A percentile compares a stretch with the other conserved stretches of the same genome.
Conservation (phyloP, 805 yeast species). For the Torulaspora indica region DNA sequence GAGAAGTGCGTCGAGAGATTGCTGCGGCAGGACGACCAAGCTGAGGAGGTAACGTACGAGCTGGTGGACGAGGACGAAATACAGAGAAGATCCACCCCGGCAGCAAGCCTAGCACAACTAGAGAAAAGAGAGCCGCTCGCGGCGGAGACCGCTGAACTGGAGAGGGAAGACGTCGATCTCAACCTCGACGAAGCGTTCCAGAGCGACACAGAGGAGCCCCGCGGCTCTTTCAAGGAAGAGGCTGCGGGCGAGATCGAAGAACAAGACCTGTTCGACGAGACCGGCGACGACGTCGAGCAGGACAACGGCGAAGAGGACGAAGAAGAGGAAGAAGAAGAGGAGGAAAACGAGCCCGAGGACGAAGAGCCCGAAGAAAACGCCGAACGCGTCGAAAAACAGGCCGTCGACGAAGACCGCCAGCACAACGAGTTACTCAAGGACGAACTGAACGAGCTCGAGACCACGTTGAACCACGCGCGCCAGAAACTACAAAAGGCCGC, state of each 20-base stretch:
- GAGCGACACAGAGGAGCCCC: constrained; percentile 35
- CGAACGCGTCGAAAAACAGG: constrained; percentile 48
- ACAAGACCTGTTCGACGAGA: constrained; percentile 30
- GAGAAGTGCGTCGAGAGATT: constrained; percentile 77
- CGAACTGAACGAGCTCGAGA: constrained; percentile 76
- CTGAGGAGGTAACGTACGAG: constrained; percentile 75
- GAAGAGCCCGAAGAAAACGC: constrained; percentile 48
- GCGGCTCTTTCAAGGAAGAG: constrained; percentile 16
- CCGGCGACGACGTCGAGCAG: constrained; percentile 36
- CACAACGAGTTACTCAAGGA: constrained; percentile 74
- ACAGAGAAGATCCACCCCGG: constrained; percentile 26
- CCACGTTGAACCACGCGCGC: constrained; percentile 70
- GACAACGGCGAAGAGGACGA: constrained; percentile 36
- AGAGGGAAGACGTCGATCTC: constrained; percentile 47
- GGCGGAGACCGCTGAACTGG: constrained; percentile 11
- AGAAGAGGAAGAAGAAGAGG: constrained; percentile 41
- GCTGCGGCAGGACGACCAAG: constrained; percentile 70
- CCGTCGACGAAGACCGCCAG: constrained; percentile 53
- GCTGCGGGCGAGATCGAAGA: constrained; percentile 20
- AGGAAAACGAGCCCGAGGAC: constrained; percentile 43
- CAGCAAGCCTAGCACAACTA: constrained; percentile 17
- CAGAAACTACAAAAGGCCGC: constrained; percentile 66
- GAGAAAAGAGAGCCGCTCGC: constrained; percentile 12
- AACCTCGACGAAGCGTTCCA: constrained; percentile 55
- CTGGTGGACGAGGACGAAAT: constrained; percentile 53